A percentile compares a stretch with the other conserved stretches of the same genome.
These are phyloP conservation scores for Linum tenue DNA, from an alignment of 345 rosid species.

Conservation along the genomic window DNA sequence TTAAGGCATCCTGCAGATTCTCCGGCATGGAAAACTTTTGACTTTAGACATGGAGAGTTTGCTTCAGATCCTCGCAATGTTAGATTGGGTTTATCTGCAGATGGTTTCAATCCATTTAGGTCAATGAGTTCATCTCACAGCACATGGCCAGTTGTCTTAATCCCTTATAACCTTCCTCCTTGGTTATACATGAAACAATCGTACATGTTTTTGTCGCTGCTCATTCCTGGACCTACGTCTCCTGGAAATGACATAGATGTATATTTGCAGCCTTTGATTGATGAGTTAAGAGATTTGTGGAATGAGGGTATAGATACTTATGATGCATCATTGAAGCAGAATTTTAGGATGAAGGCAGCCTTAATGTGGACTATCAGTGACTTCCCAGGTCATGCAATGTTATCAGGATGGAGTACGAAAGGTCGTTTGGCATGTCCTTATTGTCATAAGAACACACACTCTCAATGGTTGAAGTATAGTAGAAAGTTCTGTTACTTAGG, in stretches of 20 bases:
- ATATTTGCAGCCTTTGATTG: too few species aligned
- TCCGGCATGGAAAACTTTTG: conserved; percentile 5
- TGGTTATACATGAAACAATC: conserved; percentile 8
- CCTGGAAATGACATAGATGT: conserved; percentile 3
- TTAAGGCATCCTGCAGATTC: conserved; percentile 4
- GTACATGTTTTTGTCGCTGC: neutral
- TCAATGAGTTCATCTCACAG: too few species aligned
- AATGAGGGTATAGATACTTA: neutral
- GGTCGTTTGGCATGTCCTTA: too few species aligned
- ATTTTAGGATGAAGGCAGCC: too few species aligned
- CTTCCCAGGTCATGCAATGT: too few species aligned
- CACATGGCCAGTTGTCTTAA: neutral
- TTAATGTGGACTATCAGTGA: too few species aligned
- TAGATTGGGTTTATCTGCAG: neutral
- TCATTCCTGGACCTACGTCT: conserved; percentile 1
- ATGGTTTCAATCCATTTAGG: conserved; percentile 10
- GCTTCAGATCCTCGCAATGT: conserved; percentile 1
- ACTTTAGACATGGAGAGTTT: neutral
- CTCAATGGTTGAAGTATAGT: too few species aligned
- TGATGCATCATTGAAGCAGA: neutral
- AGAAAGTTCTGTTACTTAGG: too few species aligned
- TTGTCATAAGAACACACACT: too few species aligned
- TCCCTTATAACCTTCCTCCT: conserved; percentile 10
- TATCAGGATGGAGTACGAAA: too few species aligned
- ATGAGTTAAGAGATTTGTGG: too few species aligned